These are phyloP conservation scores for Rosa hybrid DNA, from an alignment of 331 rosid species.

Conservation along the genomic window DNA sequence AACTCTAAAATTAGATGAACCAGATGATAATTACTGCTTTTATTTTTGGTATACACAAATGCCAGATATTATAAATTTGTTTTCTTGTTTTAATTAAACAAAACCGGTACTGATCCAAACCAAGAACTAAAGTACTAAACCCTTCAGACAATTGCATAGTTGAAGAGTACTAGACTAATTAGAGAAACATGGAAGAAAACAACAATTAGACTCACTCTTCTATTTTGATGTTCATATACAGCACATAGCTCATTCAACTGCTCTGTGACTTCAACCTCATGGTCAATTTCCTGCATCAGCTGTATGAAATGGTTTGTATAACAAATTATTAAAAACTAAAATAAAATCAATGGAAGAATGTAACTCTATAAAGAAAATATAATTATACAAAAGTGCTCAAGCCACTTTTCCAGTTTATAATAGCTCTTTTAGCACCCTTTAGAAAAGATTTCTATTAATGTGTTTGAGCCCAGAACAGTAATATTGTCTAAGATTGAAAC, in stretches of 20 bases:
- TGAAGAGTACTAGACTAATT: neutral
- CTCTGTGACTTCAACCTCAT: constrained; percentile 53
- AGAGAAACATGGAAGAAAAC: neutral
- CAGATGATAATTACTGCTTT: neutral
- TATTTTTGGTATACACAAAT: neutral
- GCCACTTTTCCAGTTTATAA: neutral
- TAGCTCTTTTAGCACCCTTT: neutral
- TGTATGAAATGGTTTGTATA: constrained; percentile 15
- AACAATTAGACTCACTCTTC: constrained; percentile 58
- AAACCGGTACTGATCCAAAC: neutral
- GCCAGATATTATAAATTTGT: neutral
- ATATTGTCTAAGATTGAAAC: neutral
- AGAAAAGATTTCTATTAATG: neutral
- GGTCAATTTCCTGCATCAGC: constrained; percentile 59
- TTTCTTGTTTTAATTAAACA: neutral
- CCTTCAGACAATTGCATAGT: neutral
- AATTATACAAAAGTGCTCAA: neutral
- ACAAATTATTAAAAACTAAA: neutral
- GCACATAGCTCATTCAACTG: constrained; percentile 65
- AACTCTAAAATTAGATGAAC: neutral
- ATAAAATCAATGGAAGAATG: neutral
- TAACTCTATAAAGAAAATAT: neutral
- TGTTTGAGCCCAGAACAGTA: neutral
- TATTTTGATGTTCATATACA: constrained; percentile 72
- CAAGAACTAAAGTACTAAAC: neutral